phyloP scores from a whole-genome alignment of 2,329 filamentous ascomycete species.

The Didymella lethalis region DNA sequence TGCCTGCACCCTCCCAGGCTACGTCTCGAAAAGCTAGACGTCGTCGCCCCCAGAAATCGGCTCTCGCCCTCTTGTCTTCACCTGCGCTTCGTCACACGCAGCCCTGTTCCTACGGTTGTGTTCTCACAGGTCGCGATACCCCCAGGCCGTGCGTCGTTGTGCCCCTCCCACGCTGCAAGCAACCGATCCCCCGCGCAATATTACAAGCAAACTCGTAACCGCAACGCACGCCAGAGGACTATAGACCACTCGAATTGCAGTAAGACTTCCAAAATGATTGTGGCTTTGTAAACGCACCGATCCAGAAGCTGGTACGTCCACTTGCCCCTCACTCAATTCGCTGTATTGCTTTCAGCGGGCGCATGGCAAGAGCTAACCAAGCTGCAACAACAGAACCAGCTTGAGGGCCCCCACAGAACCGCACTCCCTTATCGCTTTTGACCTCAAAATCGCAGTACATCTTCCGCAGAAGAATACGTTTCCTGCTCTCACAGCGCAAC shows the following conservation, averaged over 20 bases:
- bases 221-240: constrained; percentile 34
- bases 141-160: constrained; percentile 20
- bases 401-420: constrained; percentile 35
- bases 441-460: constrained; percentile 9
- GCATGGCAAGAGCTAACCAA: constrained; percentile 43
- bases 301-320: constrained; percentile 45
- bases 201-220: constrained; percentile 43
- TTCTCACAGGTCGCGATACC: constrained; percentile 28
- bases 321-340: constrained; percentile 33
- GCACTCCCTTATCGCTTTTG: constrained; percentile 12
- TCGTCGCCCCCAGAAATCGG: constrained; percentile 20
- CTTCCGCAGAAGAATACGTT: neutral
- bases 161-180: constrained; percentile 27
- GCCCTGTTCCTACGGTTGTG: constrained; percentile 32
- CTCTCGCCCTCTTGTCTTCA: constrained; percentile 22
- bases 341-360: constrained; percentile 31
- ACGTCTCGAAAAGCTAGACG: constrained; percentile 19
- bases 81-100: constrained; percentile 39
- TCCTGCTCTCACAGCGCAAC: constrained; percentile 9
- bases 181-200: constrained; percentile 42
- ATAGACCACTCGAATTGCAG: constrained; percentile 25
- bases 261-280: constrained; percentile 41
- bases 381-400: constrained; percentile 41
- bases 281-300: constrained; percentile 44
- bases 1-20: constrained; percentile 17